These are phyloP conservation scores for Starmerella cellae DNA, from an alignment of 805 yeast species.

Conservation along the genomic window DNA sequence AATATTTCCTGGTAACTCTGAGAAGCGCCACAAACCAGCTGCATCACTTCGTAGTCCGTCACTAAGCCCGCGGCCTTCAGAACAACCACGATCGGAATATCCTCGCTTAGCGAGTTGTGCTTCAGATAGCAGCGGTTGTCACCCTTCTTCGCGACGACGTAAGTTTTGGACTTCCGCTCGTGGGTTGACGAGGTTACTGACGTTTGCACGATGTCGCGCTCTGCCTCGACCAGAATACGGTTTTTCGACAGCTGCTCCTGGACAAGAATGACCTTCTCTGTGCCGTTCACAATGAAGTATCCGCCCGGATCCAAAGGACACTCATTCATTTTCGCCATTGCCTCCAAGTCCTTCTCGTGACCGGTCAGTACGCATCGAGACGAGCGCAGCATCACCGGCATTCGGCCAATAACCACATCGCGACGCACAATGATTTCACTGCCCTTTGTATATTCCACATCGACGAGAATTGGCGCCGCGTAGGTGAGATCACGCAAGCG, in stretches of 20 bases:
- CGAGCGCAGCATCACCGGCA: conserved; percentile 97
- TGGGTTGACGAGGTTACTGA: conserved; percentile 97
- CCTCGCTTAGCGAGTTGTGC: conserved; percentile 92
- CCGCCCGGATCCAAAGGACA: conserved; percentile 99
- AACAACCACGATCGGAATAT: conserved; percentile 83
- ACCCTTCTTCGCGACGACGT: conserved; percentile 82
- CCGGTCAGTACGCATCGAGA: conserved; percentile 80
- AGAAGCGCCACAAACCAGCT: conserved; percentile 83
- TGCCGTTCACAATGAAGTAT: conserved; percentile 77
- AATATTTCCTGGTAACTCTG: conserved; percentile 82
- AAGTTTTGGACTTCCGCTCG: conserved; percentile 94
- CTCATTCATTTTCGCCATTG: conserved; percentile 78
- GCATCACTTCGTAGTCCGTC: conserved; percentile 85
- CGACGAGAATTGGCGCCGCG: conserved; percentile 90
- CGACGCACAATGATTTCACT: conserved; percentile 78
- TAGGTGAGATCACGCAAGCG: conserved; percentile 86
- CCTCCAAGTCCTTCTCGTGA: conserved; percentile 37
- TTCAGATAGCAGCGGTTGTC: conserved; percentile 60
- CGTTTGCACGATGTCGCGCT: conserved; percentile 88
- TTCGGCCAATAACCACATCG: conserved; percentile 88
- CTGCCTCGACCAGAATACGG: conserved; percentile 96
- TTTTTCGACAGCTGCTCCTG: conserved; percentile 95
- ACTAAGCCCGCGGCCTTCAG: conserved; percentile 90
- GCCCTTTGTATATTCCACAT: conserved; percentile 94
- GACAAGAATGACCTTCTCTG: conserved; percentile 90